A percentile compares a stretch with the other conserved stretches of the same genome.
phyloP scores from a whole-genome alignment of 441 rosid genomes.

The Adansonia gregorii region DNA sequence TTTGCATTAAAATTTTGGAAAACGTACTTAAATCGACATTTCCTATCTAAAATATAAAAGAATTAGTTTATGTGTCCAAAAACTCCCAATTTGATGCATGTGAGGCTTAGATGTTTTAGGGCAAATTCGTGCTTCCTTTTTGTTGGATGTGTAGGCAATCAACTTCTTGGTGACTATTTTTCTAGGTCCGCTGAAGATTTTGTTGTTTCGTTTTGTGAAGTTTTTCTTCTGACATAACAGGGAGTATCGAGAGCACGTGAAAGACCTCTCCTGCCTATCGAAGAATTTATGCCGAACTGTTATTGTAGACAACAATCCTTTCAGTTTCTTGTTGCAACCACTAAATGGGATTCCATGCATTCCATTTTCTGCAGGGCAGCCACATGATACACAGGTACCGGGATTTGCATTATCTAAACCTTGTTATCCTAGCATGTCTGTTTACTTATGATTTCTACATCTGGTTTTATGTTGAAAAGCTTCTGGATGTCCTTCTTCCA shows the following conservation, averaged over 20 bases:
- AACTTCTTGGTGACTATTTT: not conserved
- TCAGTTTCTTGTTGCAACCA: constrained; percentile 94
- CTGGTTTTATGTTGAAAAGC: constrained; percentile 46
- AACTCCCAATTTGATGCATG: not conserved
- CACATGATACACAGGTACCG: constrained; percentile 76
- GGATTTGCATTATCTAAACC: not conserved
- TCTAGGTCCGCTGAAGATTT: not conserved
- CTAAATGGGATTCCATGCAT: constrained; percentile 90
- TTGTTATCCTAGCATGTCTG: constrained; percentile 3
- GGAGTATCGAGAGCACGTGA: constrained; percentile 85
- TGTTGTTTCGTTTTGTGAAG: constrained; percentile 15
- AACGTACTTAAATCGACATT: not conserved
- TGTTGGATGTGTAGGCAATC: not conserved
- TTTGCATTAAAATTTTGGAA: not conserved
- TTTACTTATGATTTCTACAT: constrained; percentile 22
- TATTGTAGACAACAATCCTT: constrained; percentile 95
- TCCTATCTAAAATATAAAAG: not conserved
- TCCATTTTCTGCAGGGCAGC: constrained; percentile 84
- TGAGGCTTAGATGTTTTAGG: not conserved
- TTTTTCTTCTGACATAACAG: constrained; percentile 41
- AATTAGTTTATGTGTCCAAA: not conserved
- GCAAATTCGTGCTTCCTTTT: not conserved
- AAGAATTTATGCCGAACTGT: constrained; percentile 74
- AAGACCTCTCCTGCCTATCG: constrained; percentile 81
- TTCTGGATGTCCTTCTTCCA: constrained; percentile 86